Evolutionary conservation across 2,329 filamentous ascomycete genomes (phyloP).

Genomic region (Ceratocystis papillata): DNA sequence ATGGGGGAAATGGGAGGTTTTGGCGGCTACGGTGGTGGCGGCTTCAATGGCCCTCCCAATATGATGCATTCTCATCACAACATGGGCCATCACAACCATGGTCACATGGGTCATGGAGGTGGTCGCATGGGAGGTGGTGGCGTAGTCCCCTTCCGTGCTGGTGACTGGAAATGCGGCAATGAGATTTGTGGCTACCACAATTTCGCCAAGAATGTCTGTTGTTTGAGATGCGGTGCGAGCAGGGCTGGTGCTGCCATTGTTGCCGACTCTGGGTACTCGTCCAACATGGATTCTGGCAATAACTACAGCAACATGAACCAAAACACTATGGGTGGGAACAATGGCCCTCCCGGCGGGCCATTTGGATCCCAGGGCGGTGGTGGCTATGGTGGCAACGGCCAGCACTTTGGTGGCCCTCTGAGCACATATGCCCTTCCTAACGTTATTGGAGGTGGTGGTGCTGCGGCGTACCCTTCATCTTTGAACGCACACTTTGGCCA

Average conservation of each 20-base stretch:
- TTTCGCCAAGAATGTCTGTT: constrained; percentile 98
- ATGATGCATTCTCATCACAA: constrained; percentile 49
- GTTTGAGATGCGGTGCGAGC: constrained; percentile 88
- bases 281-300: constrained; percentile 75
- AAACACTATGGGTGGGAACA: constrained; percentile 39
- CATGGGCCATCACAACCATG: constrained; percentile 33
- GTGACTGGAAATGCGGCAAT: constrained; percentile 97
- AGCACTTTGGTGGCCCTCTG: constrained; percentile 67
- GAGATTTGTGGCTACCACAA: constrained; percentile 98
- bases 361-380: constrained; percentile 16
- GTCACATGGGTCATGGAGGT: constrained; percentile 45
- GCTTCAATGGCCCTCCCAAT: constrained; percentile 59
- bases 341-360: constrained; percentile 33
- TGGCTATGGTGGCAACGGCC: constrained; percentile 50
- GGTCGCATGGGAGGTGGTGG: constrained; percentile 70
- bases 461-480: constrained; percentile 65
- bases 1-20: constrained; percentile 45
- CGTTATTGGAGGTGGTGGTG: constrained; percentile 60
- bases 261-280: constrained; percentile 83
- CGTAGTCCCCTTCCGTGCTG: constrained; percentile 91
- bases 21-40: constrained; percentile 55
- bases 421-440: constrained; percentile 85
- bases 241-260: constrained; percentile 89
- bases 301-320: constrained; percentile 32
- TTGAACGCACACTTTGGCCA: constrained; percentile 65